phyloP scores from a whole-genome alignment of 2,329 filamentous ascomycete species.

The Colletotrichum sp. region DNA sequence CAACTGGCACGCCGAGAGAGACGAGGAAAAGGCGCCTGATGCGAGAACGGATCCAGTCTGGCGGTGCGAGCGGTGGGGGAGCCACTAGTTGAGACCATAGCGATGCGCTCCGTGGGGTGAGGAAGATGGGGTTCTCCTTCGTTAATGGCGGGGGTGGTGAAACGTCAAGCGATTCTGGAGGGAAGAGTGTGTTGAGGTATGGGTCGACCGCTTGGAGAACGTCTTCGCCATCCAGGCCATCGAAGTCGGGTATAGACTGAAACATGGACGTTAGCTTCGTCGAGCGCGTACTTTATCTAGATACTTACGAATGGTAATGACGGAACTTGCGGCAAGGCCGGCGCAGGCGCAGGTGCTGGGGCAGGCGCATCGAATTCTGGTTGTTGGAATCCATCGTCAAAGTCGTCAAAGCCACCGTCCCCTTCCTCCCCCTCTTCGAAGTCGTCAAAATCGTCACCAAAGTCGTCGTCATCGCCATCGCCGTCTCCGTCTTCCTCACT shows the following conservation, averaged over 20 bases:
- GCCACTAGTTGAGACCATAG: slow-evolving; percentile 97
- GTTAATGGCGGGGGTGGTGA: slow-evolving; percentile 55
- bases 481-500: slow-evolving; percentile 30
- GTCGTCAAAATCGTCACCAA: slow-evolving; percentile 66
- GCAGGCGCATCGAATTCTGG: slow-evolving; percentile 41
- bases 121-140: slow-evolving; percentile 71
- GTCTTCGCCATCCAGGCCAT: slow-evolving; percentile 64
- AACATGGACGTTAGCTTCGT: slow-evolving; percentile 25
- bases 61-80: slow-evolving; percentile 90
- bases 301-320: slow-evolving; percentile 49
- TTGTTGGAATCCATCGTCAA: slow-evolving; percentile 74
- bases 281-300: not conserved
- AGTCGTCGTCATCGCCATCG: slow-evolving; percentile 48
- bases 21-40: slow-evolving; percentile 95
- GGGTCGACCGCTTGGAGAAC: slow-evolving; percentile 66
- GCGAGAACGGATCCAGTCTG: slow-evolving; percentile 96
- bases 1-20: slow-evolving; percentile 92
- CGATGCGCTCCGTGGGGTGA: slow-evolving; percentile 85
- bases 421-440: slow-evolving; percentile 64
- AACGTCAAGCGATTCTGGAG: slow-evolving; percentile 58
- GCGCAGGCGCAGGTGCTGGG: slow-evolving; percentile 31
- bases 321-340: slow-evolving; percentile 37
- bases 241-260: slow-evolving; percentile 72
- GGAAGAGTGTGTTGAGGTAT: slow-evolving; percentile 72
- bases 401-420: slow-evolving; percentile 68